Percentiles rank a stretch among this genome's conserved stretches.
Evolutionary conservation across 768 basidiomycete genomes (phyloP).

Genomic region (Phaeotremella fagi): DNA sequence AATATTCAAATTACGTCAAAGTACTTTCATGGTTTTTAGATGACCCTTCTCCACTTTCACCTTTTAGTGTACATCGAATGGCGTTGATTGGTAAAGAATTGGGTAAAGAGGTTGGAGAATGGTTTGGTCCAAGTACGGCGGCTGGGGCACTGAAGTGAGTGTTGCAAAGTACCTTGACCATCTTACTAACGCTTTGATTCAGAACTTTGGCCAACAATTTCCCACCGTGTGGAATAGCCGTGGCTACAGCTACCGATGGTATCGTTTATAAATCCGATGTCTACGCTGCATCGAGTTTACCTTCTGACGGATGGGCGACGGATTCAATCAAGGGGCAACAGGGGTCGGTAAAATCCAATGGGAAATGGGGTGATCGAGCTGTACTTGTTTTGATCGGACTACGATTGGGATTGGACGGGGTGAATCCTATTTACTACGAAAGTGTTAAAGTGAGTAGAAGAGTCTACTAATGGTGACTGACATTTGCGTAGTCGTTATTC

Average conservation of each 20-base stretch:
- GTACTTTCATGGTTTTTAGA: slow-evolving; percentile 95
- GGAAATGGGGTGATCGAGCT: slow-evolving; percentile 71
- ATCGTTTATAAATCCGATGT: slow-evolving; percentile 82
- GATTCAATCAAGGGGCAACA: background rate
- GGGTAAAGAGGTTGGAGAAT: slow-evolving; percentile 91
- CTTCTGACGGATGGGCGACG: slow-evolving; percentile 24
- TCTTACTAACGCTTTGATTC: background rate
- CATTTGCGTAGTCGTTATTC: slow-evolving; percentile 63
- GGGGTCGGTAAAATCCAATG: background rate
- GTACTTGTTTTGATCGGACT: slow-evolving; percentile 84
- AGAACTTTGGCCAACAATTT: slow-evolving; percentile 74
- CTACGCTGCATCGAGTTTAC: slow-evolving; percentile 61
- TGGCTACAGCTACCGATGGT: slow-evolving; percentile 75
- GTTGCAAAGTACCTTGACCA: background rate
- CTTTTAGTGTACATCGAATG: slow-evolving; percentile 95
- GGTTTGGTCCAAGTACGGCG: slow-evolving; percentile 98
- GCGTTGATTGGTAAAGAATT: slow-evolving; percentile 89
- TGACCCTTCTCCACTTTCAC: slow-evolving; percentile 71
- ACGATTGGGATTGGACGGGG: slow-evolving; percentile 81
- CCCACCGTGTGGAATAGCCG: slow-evolving; percentile 72
- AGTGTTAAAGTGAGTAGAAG: slow-evolving; percentile 61
- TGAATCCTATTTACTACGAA: slow-evolving; percentile 92
- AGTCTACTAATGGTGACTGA: background rate
- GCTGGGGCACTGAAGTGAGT: slow-evolving; percentile 87
- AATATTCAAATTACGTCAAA: slow-evolving; percentile 81